A percentile compares a stretch with the other conserved stretches of the same genome.
phyloP scores from a whole-genome alignment of 352 stramenopile genomes.

The Pythium rishiriense region DNA sequence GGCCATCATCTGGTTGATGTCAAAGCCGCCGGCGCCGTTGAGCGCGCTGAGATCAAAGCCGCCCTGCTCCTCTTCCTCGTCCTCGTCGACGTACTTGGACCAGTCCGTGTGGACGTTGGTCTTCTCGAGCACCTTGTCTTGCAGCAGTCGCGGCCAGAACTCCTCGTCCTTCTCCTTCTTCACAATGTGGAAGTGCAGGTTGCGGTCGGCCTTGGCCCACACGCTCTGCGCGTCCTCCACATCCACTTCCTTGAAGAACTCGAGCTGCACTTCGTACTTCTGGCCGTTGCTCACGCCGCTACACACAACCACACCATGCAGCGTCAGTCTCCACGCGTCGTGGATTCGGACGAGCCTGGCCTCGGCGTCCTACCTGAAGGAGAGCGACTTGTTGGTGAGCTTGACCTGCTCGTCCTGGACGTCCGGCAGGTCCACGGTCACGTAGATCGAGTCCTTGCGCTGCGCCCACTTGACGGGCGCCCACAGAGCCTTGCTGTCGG shows the following conservation, averaged over 20 bases:
- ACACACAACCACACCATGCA: conserved; percentile 11
- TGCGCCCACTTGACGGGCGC: conserved; percentile 96
- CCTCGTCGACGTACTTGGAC: conserved; percentile 96
- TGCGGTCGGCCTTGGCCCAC: conserved; percentile 95
- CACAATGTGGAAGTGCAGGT: conserved; percentile 95
- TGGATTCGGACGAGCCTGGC: background rate
- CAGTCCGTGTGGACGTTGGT: conserved; percentile 97
- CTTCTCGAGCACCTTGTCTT: conserved; percentile 97
- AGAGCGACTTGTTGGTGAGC: conserved; percentile 88
- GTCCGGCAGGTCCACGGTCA: conserved; percentile 95
- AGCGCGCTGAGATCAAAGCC: conserved; percentile 89
- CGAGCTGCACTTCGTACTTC: conserved; percentile 94
- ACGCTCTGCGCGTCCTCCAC: conserved; percentile 89
- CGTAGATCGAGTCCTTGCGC: conserved; percentile 94
- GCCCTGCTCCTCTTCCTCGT: conserved; percentile 91
- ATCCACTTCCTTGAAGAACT: conserved; percentile 95
- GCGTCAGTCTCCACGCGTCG: background rate
- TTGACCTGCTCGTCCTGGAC: conserved; percentile 93
- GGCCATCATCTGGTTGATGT: conserved; percentile 95
- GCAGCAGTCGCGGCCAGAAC: conserved; percentile 95
- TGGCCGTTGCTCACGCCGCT: conserved; percentile 90
- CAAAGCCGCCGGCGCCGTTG: conserved; percentile 89
- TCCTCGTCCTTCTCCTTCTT: conserved; percentile 94
- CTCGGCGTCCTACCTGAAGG: conserved; percentile 85
- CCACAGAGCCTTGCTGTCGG: conserved; percentile 56